phyloP scores from a whole-genome alignment of 2,329 filamentous ascomycete species.

The Colletotrichum sp. region DNA sequence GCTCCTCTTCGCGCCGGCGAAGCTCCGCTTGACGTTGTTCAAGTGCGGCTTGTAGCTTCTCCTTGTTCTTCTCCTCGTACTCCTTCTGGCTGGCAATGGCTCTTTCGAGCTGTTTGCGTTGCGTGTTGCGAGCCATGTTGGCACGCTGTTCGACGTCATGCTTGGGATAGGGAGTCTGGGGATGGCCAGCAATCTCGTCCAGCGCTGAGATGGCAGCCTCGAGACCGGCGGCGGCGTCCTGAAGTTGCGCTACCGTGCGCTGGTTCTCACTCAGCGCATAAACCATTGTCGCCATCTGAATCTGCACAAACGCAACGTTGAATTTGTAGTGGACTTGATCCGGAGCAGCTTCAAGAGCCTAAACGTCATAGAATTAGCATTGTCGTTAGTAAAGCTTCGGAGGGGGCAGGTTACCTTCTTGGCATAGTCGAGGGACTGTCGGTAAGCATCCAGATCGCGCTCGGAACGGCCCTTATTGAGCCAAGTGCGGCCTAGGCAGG shows the following conservation, averaged over 20 bases:
- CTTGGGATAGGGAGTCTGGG: conserved; percentile 84
- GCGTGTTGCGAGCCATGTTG: conserved; percentile 96
- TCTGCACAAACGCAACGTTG: conserved; percentile 97
- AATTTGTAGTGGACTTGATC: conserved; percentile 93
- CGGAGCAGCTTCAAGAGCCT: conserved; percentile 79
- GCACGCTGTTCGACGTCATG: conserved; percentile 92
- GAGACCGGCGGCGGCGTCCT: conserved; percentile 79
- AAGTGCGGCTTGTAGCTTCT: conserved; percentile 82
- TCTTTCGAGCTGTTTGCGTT: conserved; percentile 88
- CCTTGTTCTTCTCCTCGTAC: conserved; percentile 92
- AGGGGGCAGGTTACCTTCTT: conserved; percentile 56
- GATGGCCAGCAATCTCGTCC: conserved; percentile 66
- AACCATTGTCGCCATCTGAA: conserved; percentile 86
- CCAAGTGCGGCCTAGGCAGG: conserved; percentile 89
- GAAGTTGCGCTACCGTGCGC: conserved; percentile 79
- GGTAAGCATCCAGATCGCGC: conserved; percentile 62
- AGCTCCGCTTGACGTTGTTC: conserved; percentile 83
- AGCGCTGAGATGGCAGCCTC: conserved; percentile 82
- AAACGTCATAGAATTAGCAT: conserved; percentile 26
- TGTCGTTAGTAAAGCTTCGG: not conserved
- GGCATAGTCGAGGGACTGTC: conserved; percentile 63
- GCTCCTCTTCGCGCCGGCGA: conserved; percentile 77
- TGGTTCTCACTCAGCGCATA: conserved; percentile 77
- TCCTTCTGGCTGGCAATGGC: conserved; percentile 84
- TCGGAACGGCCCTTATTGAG: conserved; percentile 76